Evolutionary conservation across 495 filamentous ascomycete genomes (phyloP).

Genomic region (Penicillium parvum): DNA sequence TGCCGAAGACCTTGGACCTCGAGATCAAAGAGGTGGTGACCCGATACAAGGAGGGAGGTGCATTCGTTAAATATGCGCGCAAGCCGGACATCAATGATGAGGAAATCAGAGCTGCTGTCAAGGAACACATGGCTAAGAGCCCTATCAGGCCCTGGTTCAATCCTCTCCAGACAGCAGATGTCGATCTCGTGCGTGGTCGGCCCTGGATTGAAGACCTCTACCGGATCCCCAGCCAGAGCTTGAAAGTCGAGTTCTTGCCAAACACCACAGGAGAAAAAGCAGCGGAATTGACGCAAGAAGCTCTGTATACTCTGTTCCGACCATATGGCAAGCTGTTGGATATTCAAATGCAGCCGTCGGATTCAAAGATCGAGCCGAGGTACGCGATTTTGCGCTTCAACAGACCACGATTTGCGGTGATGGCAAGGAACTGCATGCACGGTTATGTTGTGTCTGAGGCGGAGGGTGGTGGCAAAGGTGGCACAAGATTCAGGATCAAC

Average conservation of each 20-base stretch:
- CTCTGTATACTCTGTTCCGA: conserved; percentile 81
- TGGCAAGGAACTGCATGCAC: conserved; percentile 91
- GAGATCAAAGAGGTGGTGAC: conserved; percentile 75
- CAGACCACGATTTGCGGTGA: conserved; percentile 64
- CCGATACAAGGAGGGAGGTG: conserved; percentile 84
- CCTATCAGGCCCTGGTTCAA: conserved; percentile 85
- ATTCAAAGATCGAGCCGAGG: conserved; percentile 76
- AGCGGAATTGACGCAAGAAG: conserved; percentile 79
- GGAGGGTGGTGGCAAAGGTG: conserved; percentile 65
- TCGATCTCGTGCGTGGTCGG: conserved; percentile 68
- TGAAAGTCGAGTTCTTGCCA: conserved; percentile 82
- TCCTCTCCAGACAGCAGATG: conserved; percentile 66
- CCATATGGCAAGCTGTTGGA: conserved; percentile 84
- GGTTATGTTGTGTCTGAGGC: conserved; percentile 65
- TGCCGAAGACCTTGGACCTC: conserved; percentile 56
- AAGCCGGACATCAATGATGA: conserved; percentile 43
- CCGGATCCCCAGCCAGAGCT: conserved; percentile 66
- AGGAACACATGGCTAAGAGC: conserved; percentile 57
- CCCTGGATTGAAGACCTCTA: conserved; percentile 95
- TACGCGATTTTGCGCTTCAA: conserved; percentile 76
- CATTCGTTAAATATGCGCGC: conserved; percentile 83
- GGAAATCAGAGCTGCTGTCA: conserved; percentile 55
- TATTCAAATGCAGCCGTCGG: conserved; percentile 70
- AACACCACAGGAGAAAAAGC: conserved; percentile 57
- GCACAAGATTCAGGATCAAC: conserved; percentile 69